These are phyloP conservation scores for Begonia loranthoides DNA, from an alignment of 306 rosid species.

Conservation along the genomic window DNA sequence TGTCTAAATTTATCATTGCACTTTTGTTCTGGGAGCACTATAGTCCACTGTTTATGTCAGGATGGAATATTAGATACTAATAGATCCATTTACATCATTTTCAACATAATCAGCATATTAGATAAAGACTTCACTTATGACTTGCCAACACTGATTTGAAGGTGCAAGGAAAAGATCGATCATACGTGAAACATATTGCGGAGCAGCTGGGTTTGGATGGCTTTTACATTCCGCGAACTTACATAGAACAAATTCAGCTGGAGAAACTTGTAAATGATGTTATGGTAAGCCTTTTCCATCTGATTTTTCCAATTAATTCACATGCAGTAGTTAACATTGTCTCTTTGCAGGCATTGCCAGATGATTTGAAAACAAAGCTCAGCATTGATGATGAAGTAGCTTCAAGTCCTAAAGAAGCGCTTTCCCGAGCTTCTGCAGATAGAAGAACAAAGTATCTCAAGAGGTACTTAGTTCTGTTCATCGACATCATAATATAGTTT, in stretches of 20 bases:
- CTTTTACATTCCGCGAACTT: conserved; percentile 86
- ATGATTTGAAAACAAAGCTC: conserved; percentile 77
- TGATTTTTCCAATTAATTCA: conserved; percentile 7
- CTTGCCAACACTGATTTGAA: conserved; percentile 26
- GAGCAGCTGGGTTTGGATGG: conserved; percentile 79
- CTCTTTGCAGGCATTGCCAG: conserved; percentile 80
- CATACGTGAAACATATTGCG: conserved; percentile 49
- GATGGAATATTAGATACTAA: too few relatives aligned
- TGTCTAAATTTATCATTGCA: too few relatives aligned
- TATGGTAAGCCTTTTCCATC: conserved; percentile 44
- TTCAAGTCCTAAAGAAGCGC: conserved; percentile 97
- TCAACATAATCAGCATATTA: too few relatives aligned
- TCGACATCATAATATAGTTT: too few relatives aligned
- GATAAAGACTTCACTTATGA: background rate
- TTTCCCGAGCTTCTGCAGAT: conserved; percentile 91
- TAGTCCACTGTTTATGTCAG: too few relatives aligned
- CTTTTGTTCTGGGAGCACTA: too few relatives aligned
- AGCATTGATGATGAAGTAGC: conserved; percentile 71
- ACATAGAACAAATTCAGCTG: conserved; percentile 96
- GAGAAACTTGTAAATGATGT: conserved; percentile 97
- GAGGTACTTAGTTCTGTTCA: conserved; percentile 28
- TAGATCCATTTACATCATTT: too few relatives aligned
- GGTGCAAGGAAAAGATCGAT: conserved; percentile 96
- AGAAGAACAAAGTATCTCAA: conserved; percentile 72
- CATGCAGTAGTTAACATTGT: conserved; percentile 14